Percentiles rank a stretch among this genome's conserved stretches.
Conservation (phyloP, 1,284 basidiomycete genomes). For the Sparassis latifolia region DNA sequence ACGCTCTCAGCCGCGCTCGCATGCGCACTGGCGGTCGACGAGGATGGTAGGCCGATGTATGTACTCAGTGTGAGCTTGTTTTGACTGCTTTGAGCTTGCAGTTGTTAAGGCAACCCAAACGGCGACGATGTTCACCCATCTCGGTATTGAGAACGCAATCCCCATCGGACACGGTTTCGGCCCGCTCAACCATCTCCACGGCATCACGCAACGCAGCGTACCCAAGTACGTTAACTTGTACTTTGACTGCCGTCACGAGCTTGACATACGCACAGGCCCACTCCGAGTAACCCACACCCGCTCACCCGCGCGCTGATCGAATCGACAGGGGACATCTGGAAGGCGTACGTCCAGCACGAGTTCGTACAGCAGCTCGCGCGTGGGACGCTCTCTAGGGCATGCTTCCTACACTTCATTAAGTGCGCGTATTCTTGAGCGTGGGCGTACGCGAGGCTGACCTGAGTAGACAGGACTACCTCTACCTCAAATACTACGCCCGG, state of each 20-base stretch:
- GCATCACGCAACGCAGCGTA: constrained; percentile 44
- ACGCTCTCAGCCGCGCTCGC: constrained; percentile 84
- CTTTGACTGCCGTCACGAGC: background rate
- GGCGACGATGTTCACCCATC: constrained; percentile 71
- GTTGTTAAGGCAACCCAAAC: constrained; percentile 52
- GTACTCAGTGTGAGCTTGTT: too few relatives aligned
- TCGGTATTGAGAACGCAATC: constrained; percentile 69
- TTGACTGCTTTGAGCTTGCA: constrained; percentile 17
- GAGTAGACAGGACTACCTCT: constrained; percentile 68
- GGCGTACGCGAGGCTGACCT: background rate
- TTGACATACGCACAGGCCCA: constrained; percentile 41
- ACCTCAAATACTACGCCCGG: constrained; percentile 74
- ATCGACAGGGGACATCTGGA: constrained; percentile 55
- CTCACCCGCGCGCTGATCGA: constrained; percentile 65
- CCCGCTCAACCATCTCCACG: constrained; percentile 84
- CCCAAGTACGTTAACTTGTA: constrained; percentile 38
- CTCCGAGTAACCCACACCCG: constrained; percentile 56
- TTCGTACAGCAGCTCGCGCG: constrained; percentile 74
- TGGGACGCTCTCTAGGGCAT: constrained; percentile 58
- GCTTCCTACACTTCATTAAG: constrained; percentile 87
- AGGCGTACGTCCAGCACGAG: constrained; percentile 74
- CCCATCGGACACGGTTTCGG: constrained; percentile 76
- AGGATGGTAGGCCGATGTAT: constrained; percentile 32
- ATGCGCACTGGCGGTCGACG: constrained; percentile 55
- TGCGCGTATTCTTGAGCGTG: constrained; percentile 25